A percentile compares a stretch with the other conserved stretches of the same genome.
These are phyloP conservation scores for Podospora pseudocomata DNA, from an alignment of 495 filamentous ascomycete genomes.

Conservation along the genomic window DNA sequence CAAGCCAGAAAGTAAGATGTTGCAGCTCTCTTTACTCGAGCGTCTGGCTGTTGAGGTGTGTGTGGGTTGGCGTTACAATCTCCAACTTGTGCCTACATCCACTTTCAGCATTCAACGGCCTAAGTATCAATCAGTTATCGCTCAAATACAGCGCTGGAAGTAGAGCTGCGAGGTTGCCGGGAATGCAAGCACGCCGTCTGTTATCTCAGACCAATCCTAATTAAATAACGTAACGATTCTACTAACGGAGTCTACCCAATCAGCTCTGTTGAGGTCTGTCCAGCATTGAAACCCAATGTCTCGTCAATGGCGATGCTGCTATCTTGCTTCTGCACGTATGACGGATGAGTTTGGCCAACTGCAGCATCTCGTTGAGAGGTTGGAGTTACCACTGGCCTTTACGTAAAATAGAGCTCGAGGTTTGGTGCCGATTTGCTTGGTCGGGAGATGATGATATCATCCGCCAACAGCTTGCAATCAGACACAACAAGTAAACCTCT, in stretches of 20 bases:
- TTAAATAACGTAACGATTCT: conserved; percentile 6
- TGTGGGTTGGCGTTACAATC: too few relatives aligned
- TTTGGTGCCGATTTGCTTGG: too few relatives aligned
- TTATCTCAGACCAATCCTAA: conserved; percentile 9
- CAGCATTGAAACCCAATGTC: background rate
- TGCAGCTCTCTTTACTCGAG: background rate
- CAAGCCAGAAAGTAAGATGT: background rate
- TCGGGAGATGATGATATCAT: too few relatives aligned
- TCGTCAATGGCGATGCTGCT: background rate
- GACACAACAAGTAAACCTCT: too few relatives aligned
- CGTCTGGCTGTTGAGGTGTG: background rate
- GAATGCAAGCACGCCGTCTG: background rate
- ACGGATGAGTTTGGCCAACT: background rate
- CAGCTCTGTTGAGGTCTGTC: background rate
- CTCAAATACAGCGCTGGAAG: background rate
- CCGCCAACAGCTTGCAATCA: too few relatives aligned
- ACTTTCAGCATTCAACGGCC: too few relatives aligned
- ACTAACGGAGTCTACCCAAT: background rate
- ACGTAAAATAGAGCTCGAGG: background rate
- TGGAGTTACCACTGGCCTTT: background rate
- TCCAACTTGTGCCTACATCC: too few relatives aligned
- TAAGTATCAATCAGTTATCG: background rate
- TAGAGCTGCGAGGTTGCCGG: background rate
- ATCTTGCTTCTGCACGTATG: background rate
- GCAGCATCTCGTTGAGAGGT: background rate